Evolutionary conservation across 2,329 filamentous ascomycete genomes (phyloP).

Genomic region (Plectosphaerella sp.): DNA sequence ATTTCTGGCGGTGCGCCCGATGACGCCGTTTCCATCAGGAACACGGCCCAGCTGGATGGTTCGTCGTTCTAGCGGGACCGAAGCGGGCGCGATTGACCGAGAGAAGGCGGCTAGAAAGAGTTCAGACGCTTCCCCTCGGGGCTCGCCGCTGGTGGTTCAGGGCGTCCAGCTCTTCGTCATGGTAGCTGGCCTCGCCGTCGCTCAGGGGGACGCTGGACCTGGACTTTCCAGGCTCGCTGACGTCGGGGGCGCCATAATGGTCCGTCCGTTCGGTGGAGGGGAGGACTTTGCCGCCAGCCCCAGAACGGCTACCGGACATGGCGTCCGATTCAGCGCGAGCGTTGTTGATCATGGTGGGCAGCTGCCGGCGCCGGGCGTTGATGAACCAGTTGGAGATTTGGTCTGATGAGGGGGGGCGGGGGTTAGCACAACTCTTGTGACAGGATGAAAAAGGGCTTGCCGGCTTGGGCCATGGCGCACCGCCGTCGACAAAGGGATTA

Average conservation of each 20-base stretch:
- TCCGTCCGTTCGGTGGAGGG: conserved; percentile 32
- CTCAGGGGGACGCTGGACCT: conserved; percentile 34
- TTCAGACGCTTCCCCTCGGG: conserved; percentile 40
- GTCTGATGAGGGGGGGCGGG: conserved; percentile 33
- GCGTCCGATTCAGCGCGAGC: conserved; percentile 47
- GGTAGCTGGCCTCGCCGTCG: conserved; percentile 40
- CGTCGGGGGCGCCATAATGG: conserved; percentile 14
- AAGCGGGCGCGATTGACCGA: not conserved
- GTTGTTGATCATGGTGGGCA: conserved; percentile 56
- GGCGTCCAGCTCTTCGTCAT: conserved; percentile 37
- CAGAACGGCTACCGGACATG: conserved; percentile 20
- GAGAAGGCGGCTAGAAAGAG: conserved; percentile 1
- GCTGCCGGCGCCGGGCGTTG: conserved; percentile 65
- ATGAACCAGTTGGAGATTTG: conserved; percentile 81
- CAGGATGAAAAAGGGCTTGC: not conserved
- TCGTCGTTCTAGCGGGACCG: not conserved
- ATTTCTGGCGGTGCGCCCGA: not conserved
- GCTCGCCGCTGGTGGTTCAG: conserved; percentile 24
- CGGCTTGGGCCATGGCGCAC: not conserved
- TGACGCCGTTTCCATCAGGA: not conserved
- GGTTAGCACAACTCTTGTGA: not conserved
- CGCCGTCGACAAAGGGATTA: conserved; percentile 2
- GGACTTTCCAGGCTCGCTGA: conserved; percentile 23
- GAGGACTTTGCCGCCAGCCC: conserved; percentile 30
- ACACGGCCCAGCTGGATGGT: not conserved